These are phyloP conservation scores for Metschnikowia rubicola DNA, from an alignment of 805 yeast species.

Conservation along the genomic window DNA sequence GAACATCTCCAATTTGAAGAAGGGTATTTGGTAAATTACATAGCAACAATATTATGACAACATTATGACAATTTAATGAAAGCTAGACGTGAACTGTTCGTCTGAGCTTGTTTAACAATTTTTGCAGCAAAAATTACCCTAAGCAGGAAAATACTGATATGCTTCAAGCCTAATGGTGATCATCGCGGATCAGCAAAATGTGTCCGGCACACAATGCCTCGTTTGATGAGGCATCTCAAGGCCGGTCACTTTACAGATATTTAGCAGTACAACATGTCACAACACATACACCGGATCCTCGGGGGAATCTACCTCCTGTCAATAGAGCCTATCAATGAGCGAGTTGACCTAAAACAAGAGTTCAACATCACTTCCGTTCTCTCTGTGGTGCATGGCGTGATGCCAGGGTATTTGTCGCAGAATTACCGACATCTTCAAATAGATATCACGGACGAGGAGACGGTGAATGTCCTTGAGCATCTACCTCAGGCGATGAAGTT, in stretches of 20 bases:
- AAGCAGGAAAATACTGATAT: too few relatives aligned
- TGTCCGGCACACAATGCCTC: too few relatives aligned
- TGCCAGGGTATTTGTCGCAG: slow-evolving; percentile 49
- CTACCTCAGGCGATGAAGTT: slow-evolving; percentile 62
- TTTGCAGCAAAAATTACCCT: too few relatives aligned
- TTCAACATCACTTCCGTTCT: slow-evolving; percentile 67
- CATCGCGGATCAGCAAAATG: too few relatives aligned
- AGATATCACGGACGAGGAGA: slow-evolving; percentile 68
- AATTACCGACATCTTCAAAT: slow-evolving; percentile 56
- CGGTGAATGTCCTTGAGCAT: slow-evolving; percentile 59
- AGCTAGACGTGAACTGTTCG: too few relatives aligned
- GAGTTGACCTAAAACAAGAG: slow-evolving; percentile 45
- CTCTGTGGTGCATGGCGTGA: slow-evolving; percentile 62
- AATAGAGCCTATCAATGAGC: slow-evolving; percentile 52
- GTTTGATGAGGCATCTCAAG: not conserved
- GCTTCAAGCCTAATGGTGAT: too few relatives aligned
- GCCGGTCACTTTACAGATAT: too few relatives aligned
- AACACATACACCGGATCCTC: slow-evolving; percentile 50
- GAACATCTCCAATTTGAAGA: slow-evolving; percentile 32
- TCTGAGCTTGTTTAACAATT: too few relatives aligned
- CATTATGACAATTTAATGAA: too few relatives aligned
- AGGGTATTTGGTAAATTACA: slow-evolving; percentile 13
- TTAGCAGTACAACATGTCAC: not conserved
- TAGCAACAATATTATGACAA: too few relatives aligned
- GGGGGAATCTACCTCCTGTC: slow-evolving; percentile 80